Conservation (phyloP, 2,329 filamentous ascomycete genomes). For the Endoconidiophora laricicola region DNA sequence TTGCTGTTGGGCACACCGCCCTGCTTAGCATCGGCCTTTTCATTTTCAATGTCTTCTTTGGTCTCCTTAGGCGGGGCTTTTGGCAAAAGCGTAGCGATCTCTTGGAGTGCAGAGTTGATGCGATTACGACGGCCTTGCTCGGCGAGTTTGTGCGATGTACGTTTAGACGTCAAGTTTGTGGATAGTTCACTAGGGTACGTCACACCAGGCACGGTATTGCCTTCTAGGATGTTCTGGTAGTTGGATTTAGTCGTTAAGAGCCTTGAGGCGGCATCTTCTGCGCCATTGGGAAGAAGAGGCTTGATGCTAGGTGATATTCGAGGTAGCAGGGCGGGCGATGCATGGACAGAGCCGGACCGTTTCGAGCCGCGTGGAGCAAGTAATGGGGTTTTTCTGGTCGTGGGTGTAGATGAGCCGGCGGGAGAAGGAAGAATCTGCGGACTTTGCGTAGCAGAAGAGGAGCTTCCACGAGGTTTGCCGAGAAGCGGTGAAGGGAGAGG, state of each 20-base stretch:
- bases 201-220: conserved; percentile 76
- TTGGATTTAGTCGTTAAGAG: conserved; percentile 90
- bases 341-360: conserved; percentile 54
- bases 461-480: conserved; percentile 22
- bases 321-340: conserved; percentile 72
- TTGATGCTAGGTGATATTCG: conserved; percentile 92
- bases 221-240: conserved; percentile 92
- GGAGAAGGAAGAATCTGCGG: conserved; percentile 34
- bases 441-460: conserved; percentile 45
- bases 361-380: conserved; percentile 48
- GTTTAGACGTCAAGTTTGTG: conserved; percentile 86
- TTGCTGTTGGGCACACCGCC: conserved; percentile 60
- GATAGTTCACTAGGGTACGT: conserved; percentile 82
- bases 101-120: conserved; percentile 83
- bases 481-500: conserved; percentile 33
- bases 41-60: conserved; percentile 29
- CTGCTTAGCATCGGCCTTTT: conserved; percentile 27
- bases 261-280: conserved; percentile 47
- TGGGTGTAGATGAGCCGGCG: conserved; percentile 30
- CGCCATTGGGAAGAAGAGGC: conserved; percentile 55
- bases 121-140: conserved; percentile 90
- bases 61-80: conserved; percentile 28
- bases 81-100: conserved; percentile 80
- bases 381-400: conserved; percentile 35
- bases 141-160: conserved; percentile 93